Evolutionary conservation across 2,329 filamentous ascomycete species (phyloP), one percentile per base, ranked within the genome.

Genomic region (Bipolaris oryzae): DNA sequence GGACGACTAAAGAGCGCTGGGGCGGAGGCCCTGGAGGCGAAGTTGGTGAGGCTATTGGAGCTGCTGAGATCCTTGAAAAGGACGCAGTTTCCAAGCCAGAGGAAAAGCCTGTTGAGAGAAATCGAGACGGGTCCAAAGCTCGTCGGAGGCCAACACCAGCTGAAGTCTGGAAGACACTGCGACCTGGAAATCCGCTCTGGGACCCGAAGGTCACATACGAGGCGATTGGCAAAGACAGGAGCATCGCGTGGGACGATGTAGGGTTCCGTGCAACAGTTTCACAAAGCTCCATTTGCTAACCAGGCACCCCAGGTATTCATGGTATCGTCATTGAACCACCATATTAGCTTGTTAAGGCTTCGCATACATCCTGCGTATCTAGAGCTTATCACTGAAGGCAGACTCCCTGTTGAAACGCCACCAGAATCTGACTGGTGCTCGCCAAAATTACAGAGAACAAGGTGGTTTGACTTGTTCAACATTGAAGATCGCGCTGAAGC

Each of bases 241-340:
- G 71, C 16, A 75, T 72, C 41, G 76, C 77, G 7, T 83, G 78
- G 74, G 83, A 85, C 61, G 81, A 86, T 76, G 85, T 86, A 77
- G 66, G 81, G 46, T 38, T 34, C 39, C n/a, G n/a, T 50, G 39
- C 23, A 44, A 51, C 33, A 28, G 39, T 16, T 31, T 31, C 33
- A 50, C 15, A 33, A 31, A 28, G 20, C 10, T 28, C 15, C 11
- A 45, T 37, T 45, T 46, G 51, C 53, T 71, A 25, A 73, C 49
- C 23, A 25, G 11, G n/a, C 7, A 41, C 3, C 18, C 25, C 64
- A 87, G 84, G 80, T 87, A 49, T 87, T 84, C 72, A 81, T 87
- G 78, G 66, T 87, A 45, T 87, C 85, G 11, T 84, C 84, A 21
- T 76, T 87, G 60, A 87, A 87, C 69, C 85, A 87, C 72, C 86